A percentile compares a stretch with the other conserved stretches of the same genome.
These are phyloP conservation scores for Syzygium syzygioides DNA, from an alignment of 441 rosid genomes.

Conservation along the genomic window DNA sequence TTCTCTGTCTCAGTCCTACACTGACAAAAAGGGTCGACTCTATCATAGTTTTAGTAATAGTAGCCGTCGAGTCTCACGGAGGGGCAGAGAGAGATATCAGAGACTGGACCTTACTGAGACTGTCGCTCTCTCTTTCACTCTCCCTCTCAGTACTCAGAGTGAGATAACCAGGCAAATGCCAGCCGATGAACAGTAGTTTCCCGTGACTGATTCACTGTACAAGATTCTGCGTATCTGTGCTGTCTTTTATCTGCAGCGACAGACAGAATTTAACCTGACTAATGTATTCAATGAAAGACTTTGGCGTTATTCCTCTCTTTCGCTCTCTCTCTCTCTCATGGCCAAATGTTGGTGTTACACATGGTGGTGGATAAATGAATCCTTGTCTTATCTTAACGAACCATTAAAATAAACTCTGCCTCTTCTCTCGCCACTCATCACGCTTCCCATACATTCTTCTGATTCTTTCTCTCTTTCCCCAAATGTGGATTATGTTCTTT, in stretches of 20 bases:
- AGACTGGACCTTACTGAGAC: background rate
- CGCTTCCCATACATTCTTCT: background rate
- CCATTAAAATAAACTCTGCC: background rate
- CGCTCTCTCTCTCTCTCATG: background rate
- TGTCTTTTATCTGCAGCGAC: background rate
- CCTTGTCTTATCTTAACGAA: background rate
- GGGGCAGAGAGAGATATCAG: background rate
- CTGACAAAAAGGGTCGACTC: slow-evolving; percentile 28
- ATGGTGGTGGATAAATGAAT: background rate
- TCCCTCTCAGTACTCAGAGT: background rate
- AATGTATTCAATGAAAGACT: background rate
- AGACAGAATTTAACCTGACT: background rate
- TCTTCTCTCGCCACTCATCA: background rate
- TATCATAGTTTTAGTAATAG: slow-evolving; percentile 35
- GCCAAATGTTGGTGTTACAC: background rate
- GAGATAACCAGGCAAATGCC: slow-evolving; percentile 14
- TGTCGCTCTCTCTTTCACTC: background rate
- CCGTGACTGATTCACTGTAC: slow-evolving; percentile 26
- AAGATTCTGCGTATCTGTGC: slow-evolving; percentile 21
- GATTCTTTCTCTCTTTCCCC: background rate
- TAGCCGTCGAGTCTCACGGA: slow-evolving; percentile 21
- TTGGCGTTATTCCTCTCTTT: background rate
- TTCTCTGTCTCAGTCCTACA: background rate
- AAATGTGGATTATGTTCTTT: background rate
- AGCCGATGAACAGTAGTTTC: slow-evolving; percentile 25